Evolutionary conservation across 805 yeast genomes (phyloP).

Genomic region (Starmerella apis): DNA sequence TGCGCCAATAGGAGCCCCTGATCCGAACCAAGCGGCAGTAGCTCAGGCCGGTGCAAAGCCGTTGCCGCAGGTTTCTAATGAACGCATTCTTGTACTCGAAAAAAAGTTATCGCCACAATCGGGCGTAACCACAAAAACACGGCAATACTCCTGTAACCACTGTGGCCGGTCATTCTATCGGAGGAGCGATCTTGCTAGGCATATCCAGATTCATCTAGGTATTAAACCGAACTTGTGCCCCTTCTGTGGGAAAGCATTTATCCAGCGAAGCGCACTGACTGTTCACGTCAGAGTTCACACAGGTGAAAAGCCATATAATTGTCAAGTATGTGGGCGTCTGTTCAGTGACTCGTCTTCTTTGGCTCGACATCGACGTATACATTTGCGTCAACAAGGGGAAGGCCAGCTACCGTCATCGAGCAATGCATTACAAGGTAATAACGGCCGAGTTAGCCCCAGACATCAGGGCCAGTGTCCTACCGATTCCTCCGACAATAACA

Average conservation of each 20-base stretch:
- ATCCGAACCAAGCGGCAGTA: no score
- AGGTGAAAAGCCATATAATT: conserved; percentile 62
- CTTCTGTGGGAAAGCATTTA: conserved; percentile 67
- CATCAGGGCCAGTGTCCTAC: no score
- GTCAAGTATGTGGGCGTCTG: conserved; percentile 35
- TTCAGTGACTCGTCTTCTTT: conserved; percentile 37
- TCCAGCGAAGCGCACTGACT: conserved; percentile 69
- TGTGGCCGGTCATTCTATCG: conserved; percentile 67
- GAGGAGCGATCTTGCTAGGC: conserved; percentile 71
- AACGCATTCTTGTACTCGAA: neutral
- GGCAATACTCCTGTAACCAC: conserved; percentile 29
- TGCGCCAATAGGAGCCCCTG: neutral
- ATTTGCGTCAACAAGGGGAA: conserved; percentile 54
- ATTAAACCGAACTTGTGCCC: conserved; percentile 35
- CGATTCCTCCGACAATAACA: no score
- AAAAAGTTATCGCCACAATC: neutral
- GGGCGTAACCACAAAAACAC: conserved; percentile 10
- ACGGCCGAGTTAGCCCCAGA: no score
- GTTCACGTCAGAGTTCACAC: conserved; percentile 75
- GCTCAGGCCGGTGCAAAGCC: neutral
- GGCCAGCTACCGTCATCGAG: neutral
- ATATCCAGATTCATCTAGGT: conserved; percentile 52
- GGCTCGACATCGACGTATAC: conserved; percentile 75
- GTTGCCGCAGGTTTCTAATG: neutral
- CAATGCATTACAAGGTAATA: no score